Evolutionary conservation across 495 filamentous ascomycete species (phyloP).

Genomic region (Friedmanniomyces simplex): DNA sequence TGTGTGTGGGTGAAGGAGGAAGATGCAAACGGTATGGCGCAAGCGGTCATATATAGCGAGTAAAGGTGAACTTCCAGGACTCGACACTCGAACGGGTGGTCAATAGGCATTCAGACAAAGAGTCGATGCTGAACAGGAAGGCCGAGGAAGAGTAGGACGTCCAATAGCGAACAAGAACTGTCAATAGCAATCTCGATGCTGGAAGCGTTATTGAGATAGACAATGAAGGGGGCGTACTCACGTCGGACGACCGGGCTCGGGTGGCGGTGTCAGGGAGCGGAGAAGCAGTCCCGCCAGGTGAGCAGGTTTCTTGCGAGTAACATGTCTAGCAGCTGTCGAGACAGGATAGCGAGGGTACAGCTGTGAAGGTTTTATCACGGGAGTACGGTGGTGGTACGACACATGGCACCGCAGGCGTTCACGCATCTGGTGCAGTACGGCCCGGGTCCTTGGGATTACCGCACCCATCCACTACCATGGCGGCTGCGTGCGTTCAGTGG

Average conservation of each 20-base stretch:
- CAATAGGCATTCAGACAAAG: constrained; percentile 1
- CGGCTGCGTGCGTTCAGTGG: neutral
- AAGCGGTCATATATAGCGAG: neutral
- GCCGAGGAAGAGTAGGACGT: neutral
- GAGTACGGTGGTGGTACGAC: neutral
- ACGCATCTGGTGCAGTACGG: neutral
- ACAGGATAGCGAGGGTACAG: neutral
- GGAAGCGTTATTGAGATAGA: neutral
- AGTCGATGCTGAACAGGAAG: neutral
- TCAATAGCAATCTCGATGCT: neutral
- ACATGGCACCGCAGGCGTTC: neutral
- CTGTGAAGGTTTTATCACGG: neutral
- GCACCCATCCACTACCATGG: neutral
- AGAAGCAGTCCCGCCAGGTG: neutral
- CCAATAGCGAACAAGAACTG: neutral
- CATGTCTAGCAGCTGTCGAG: neutral
- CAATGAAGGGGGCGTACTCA: neutral
- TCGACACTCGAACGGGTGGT: neutral
- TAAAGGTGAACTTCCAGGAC: neutral
- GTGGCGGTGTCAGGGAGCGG: neutral
- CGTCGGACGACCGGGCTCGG: neutral
- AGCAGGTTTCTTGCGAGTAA: neutral
- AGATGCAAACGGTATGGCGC: constrained; percentile 8
- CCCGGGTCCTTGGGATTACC: neutral
- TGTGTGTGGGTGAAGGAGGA: constrained; percentile 7